Base-by-base conservation (phyloP, 2,329 filamentous ascomycete genomes). In the Simplicillium sp. region DNA sequence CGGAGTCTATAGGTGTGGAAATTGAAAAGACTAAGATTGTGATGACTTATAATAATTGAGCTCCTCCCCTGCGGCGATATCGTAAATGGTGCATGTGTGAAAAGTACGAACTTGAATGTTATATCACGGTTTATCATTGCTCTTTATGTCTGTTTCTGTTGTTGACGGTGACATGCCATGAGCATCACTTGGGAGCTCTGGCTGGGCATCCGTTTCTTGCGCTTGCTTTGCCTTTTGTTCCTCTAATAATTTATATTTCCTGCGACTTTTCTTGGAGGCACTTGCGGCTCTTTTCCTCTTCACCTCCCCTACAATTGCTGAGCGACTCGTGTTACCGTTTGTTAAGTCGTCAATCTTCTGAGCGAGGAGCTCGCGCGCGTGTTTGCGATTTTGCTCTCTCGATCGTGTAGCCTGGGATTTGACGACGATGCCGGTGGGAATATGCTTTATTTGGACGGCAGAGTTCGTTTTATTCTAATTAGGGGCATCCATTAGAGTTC, bases 341-440 rank as follows among this genome's bases (percentile, higher is more conserved):
- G 77, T 68, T 29, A 83, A 52, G 49, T 84, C 72, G 60, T 98
- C 92, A 28, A 82, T 66, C 52, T 75, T 78, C 50, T 86, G 80
- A 17, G 84, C 85, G 25, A 96, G 71, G 34, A 94, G 67, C 49
- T 80, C 71, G 33, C 89, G 75, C 11, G 92, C 92, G 46, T 87
- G 82, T 60, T 84, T 89, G 47, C 89, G 78, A 59, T 98, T 98
- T 62, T 94, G 85, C 43, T 76, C 76, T 14, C 87, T 79, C 2
- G 86, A 94, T 37, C 92, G 81, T 8, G 92, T 97, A 15, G 83
- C 87, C 64, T 98, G 92, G 42, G 80, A 90, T 66, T 98, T 98
- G 47, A 98, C 77, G 12, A 97, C 89, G 40, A 96, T 79, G 46
- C 90, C 90, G 1, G 89, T 94, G 6, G 90, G 87, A 13, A 84